Conservation (phyloP, 192 early-diverging fungal genomes). For the Coemansia furcata region DNA sequence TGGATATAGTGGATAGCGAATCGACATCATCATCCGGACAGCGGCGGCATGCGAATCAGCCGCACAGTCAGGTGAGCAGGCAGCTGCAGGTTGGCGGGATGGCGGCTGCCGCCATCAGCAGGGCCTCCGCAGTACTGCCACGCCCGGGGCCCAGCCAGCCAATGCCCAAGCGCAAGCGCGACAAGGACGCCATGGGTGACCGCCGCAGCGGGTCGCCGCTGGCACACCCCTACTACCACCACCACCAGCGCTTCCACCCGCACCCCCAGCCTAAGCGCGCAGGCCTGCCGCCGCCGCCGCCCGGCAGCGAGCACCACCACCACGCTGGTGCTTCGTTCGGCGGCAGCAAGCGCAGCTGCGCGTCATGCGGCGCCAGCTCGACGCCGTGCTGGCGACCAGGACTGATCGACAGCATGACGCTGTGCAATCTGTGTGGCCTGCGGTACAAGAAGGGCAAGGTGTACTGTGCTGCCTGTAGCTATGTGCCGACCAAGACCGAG, state of each 20-base stretch:
- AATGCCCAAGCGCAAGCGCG: slow-evolving; percentile 44
- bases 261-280: slow-evolving; percentile 12
- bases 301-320: neutral
- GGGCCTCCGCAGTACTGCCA: neutral
- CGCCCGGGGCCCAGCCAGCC: slow-evolving; percentile 9
- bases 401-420: slow-evolving; percentile 54
- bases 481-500: slow-evolving; percentile 56
- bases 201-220: slow-evolving; percentile 27
- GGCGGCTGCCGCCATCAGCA: neutral
- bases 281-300: neutral
- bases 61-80: slow-evolving; percentile 20
- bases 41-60: slow-evolving; percentile 17
- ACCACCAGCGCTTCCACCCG: slow-evolving; percentile 10
- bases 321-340: neutral
- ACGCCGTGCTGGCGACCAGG: slow-evolving; percentile 59
- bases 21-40: neutral
- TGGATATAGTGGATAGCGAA: slow-evolving; percentile 33
- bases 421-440: slow-evolving; percentile 56
- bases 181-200: slow-evolving; percentile 14
- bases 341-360: slow-evolving; percentile 44
- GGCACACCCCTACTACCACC: slow-evolving; percentile 3
- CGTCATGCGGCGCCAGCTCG: slow-evolving; percentile 47
- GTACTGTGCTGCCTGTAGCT: slow-evolving; percentile 49
- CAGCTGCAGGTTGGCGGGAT: slow-evolving; percentile 11
- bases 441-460: slow-evolving; percentile 58